Evolutionary conservation across 768 basidiomycete species (phyloP).

Genomic region (Russula virescens): DNA sequence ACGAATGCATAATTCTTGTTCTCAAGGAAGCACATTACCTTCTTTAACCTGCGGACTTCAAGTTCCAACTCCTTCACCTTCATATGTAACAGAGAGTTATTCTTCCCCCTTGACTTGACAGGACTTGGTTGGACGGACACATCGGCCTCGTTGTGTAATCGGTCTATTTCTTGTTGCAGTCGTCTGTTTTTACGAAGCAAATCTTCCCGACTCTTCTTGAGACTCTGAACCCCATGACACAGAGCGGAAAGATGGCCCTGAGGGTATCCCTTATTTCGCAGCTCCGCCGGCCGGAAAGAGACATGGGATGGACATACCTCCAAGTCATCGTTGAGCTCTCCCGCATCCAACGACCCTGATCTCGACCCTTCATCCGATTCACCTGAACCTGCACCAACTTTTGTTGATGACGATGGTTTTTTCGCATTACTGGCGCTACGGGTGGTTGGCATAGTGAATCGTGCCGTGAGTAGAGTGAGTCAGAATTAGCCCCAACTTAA

Average conservation of each 20-base stretch:
- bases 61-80: slow-evolving; percentile 25
- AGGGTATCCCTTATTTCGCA: not conserved
- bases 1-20: not conserved
- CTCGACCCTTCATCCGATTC: not conserved
- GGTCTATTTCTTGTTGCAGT: slow-evolving; percentile 10
- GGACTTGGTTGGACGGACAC: slow-evolving; percentile 5
- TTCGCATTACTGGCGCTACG: slow-evolving; percentile 13
- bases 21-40: slow-evolving; percentile 24
- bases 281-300: not conserved
- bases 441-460: slow-evolving; percentile 8
- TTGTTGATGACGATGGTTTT: not conserved
- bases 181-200: slow-evolving; percentile 1
- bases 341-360: not conserved
- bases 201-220: not conserved
- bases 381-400: not conserved
- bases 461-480: not conserved
- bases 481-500: too few species aligned
- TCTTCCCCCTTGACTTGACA: slow-evolving; percentile 10
- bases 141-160: slow-evolving; percentile 4
- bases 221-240: slow-evolving; percentile 3
- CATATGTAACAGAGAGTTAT: slow-evolving; percentile 16
- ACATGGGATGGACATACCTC: not conserved
- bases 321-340: not conserved
- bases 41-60: slow-evolving; percentile 27
- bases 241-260: slow-evolving; percentile 15